Percentiles rank a stretch among this genome's conserved stretches.
These are phyloP conservation scores for Syncephalastrum racemosum DNA, from an alignment of 371 early-diverging fungal genomes.

Conservation along the genomic window DNA sequence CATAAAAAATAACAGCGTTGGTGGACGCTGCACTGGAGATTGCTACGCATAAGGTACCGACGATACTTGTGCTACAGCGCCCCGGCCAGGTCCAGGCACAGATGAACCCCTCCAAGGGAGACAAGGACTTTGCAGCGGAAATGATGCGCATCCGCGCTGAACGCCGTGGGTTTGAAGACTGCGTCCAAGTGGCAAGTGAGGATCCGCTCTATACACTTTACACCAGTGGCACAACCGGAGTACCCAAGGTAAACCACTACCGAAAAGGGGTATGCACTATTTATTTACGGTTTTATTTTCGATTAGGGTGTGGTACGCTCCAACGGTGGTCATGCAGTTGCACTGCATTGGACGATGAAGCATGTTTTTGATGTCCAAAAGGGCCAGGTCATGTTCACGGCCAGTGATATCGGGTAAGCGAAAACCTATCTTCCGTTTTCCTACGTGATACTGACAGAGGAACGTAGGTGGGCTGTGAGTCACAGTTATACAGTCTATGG, in stretches of 20 bases:
- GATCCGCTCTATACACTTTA: slow-evolving; percentile 90
- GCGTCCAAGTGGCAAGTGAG: slow-evolving; percentile 77
- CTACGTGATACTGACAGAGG: not conserved
- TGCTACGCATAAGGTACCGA: slow-evolving; percentile 51
- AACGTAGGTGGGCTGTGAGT: slow-evolving; percentile 84
- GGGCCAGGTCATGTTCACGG: slow-evolving; percentile 77
- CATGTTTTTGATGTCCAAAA: slow-evolving; percentile 75
- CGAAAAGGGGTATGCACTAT: not conserved
- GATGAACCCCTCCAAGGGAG: slow-evolving; percentile 53
- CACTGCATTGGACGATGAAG: slow-evolving; percentile 75
- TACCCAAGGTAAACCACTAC: slow-evolving; percentile 68
- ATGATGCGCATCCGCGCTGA: slow-evolving; percentile 38
- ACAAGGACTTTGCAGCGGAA: slow-evolving; percentile 63
- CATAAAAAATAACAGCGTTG: slow-evolving; percentile 48
- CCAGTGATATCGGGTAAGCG: slow-evolving; percentile 81
- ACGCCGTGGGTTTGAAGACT: slow-evolving; percentile 36
- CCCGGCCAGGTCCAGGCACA: slow-evolving; percentile 42
- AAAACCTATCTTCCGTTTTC: not conserved
- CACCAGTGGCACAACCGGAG: slow-evolving; percentile 88
- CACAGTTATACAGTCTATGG: slow-evolving; percentile 91
- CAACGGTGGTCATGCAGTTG: slow-evolving; percentile 88
- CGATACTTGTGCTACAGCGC: slow-evolving; percentile 63
- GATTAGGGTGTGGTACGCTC: slow-evolving; percentile 85
- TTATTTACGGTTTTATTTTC: not conserved
- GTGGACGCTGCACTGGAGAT: slow-evolving; percentile 63